Evolutionary conservation across 2,329 filamentous ascomycete genomes (phyloP).

Genomic region (Atkinsonella hypoxylon): DNA sequence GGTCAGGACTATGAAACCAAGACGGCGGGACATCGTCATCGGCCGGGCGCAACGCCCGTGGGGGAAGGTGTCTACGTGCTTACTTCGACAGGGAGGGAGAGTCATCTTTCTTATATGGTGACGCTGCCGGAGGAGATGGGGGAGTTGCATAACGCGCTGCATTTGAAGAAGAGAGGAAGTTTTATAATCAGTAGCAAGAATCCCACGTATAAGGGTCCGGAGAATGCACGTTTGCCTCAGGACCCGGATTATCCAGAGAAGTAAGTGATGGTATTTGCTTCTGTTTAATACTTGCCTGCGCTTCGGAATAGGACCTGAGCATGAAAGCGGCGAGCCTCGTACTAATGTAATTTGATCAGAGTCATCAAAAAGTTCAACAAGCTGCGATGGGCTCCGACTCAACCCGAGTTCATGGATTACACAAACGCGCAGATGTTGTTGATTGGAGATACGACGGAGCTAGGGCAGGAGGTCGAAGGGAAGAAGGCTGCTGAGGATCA

Average conservation of each 20-base stretch:
- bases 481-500: constrained; percentile 44
- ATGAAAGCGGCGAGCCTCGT: no score
- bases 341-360: constrained; percentile 21
- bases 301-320: constrained; percentile 3
- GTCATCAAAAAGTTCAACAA: constrained; percentile 60
- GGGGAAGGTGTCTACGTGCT: constrained; percentile 81
- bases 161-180: constrained; percentile 39
- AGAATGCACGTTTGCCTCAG: constrained; percentile 49
- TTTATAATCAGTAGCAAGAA: constrained; percentile 76
- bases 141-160: constrained; percentile 64
- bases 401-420: constrained; percentile 64
- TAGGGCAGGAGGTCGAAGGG: constrained; percentile 38
- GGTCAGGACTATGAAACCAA: constrained; percentile 62
- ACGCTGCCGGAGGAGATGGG: constrained; percentile 60
- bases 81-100: constrained; percentile 56
- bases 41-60: constrained; percentile 59
- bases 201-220: constrained; percentile 55
- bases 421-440: constrained; percentile 66
- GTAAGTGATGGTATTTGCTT: constrained; percentile 27
- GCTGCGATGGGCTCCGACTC: constrained; percentile 61
- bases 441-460: constrained; percentile 57
- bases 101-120: constrained; percentile 68
- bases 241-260: constrained; percentile 59
- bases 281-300: background rate
- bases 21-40: constrained; percentile 56